Evolutionary conservation across 1,139 yeast genomes (phyloP).

Genomic region (Kurtzmaniella quercitrusa): DNA sequence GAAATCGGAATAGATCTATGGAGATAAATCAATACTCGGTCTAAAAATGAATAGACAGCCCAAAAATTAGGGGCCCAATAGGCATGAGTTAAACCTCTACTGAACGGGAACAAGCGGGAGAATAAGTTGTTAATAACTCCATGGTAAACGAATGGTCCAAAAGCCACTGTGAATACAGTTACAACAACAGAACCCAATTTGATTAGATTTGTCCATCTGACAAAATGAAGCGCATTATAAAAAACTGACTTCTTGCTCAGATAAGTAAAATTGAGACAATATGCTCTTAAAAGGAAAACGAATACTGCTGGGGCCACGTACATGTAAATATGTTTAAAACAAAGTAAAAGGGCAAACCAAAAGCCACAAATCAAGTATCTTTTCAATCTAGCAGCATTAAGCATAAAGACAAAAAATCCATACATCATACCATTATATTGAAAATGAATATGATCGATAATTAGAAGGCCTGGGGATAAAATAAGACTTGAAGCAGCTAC

Average conservation of each 20-base stretch:
- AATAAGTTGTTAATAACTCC: conserved; percentile 63
- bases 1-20: conserved; percentile 44
- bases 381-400: conserved; percentile 63
- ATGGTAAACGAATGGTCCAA: conserved; percentile 73
- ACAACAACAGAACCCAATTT: conserved; percentile 68
- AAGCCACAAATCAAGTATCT: conserved; percentile 62
- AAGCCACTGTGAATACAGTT: conserved; percentile 60
- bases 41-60: conserved; percentile 90
- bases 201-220: conserved; percentile 56
- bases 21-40: conserved; percentile 60
- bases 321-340: conserved; percentile 91
- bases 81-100: conserved; percentile 94
- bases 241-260: conserved; percentile 19
- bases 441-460: conserved; percentile 90
- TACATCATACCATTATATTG: conserved; percentile 93
- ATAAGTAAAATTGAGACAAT: conserved; percentile 51
- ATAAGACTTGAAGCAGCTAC: conserved; percentile 81
- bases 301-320: conserved; percentile 95
- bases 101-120: conserved; percentile 80
- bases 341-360: conserved; percentile 70
- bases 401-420: conserved; percentile 71
- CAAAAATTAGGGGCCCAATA: conserved; percentile 99
- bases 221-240: conserved; percentile 27
- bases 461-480: conserved; percentile 81
- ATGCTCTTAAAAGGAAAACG: conserved; percentile 67